These are phyloP conservation scores for Ligustrum vulgare DNA, from an alignment of 257 asterid genomes.

Conservation along the genomic window DNA sequence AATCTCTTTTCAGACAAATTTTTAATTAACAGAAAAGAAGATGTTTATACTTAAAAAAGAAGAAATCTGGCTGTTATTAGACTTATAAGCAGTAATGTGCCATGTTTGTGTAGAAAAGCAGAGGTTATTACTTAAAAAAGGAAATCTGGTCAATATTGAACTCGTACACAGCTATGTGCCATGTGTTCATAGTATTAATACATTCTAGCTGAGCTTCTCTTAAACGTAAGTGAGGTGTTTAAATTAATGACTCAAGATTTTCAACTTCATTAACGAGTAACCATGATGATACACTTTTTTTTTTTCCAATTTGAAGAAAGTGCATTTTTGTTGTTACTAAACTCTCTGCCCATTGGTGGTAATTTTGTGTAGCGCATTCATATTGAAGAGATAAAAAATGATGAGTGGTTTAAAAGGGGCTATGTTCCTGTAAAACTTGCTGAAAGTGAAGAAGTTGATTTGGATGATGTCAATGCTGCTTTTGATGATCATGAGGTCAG, in stretches of 20 bases:
- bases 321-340: conserved; percentile 18
- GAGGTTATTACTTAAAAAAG: not conserved
- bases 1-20: not conserved
- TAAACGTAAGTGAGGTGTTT: not conserved
- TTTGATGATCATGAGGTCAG: conserved; percentile 97
- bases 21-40: not conserved
- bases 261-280: conserved; percentile 1
- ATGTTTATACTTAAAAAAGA: not conserved
- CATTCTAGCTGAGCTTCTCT: conserved; percentile 11
- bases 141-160: not conserved
- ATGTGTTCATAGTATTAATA: not conserved
- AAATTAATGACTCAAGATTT: conserved; percentile 7
- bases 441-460: conserved; percentile 83
- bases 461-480: conserved; percentile 96
- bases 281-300: conserved; percentile 7
- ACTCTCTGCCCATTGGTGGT: conserved; percentile 8
- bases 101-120: conserved; percentile 5
- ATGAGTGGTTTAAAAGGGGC: conserved; percentile 86
- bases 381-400: conserved; percentile 80
- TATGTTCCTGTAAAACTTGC: conserved; percentile 70
- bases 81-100: conserved; percentile 6
- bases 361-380: conserved; percentile 74
- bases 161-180: not conserved
- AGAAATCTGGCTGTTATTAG: conserved; percentile 1
- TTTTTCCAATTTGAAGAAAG: conserved; percentile 4